Base-by-base conservation (phyloP, 148 eudicot genomes). In the Linanthus parryae region DNA sequence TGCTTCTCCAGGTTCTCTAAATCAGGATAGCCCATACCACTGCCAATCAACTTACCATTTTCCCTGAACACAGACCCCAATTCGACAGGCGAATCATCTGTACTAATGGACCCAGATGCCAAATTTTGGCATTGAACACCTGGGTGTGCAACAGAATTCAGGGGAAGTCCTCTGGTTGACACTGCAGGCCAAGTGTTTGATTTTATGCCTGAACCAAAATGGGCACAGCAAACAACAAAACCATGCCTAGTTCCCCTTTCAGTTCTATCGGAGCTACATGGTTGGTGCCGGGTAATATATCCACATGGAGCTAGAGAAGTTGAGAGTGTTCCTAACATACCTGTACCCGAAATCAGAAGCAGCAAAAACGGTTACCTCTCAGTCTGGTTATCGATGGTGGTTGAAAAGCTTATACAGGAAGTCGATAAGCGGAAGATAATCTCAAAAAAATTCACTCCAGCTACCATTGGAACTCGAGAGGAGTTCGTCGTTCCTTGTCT, bases 301-400 rank as follows among this genome's bases (percentile, higher is more conserved):
- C 62, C 66, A 58, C 44, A 22, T 45, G 63, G 61, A 13, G 31
- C 30, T 14, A 30, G 41, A 2, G 44, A 62, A 41, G 57, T 66
- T 21, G 44, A 40, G 19, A 45, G 38, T 5, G 35, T 22, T 26
- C 26, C 47, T 4, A 42, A 16, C 69, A 74, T 70, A 7, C 20
- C 44, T 47, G 9, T 31, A 15, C 8, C 5, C 31, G 15, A 8
- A 14, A 42, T 13, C 29, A 24, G 10, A 52, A 17, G 17, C 23
- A 22, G 44, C 12, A 12, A 24, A 52, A 41, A 13, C n/a, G 36
- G 44, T 36, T 34, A 31, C 20, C 33, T 20, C 41, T 18, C 22
- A 2, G 2, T 34, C n/a, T 16, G 20, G 21, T 20, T 28, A 42
- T 3, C 21, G 14, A 21, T 13, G 15, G 2, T 2, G 17, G 19